phyloP scores from a whole-genome alignment of 495 filamentous ascomycete genomes.

The Jackrogersella minutella region DNA sequence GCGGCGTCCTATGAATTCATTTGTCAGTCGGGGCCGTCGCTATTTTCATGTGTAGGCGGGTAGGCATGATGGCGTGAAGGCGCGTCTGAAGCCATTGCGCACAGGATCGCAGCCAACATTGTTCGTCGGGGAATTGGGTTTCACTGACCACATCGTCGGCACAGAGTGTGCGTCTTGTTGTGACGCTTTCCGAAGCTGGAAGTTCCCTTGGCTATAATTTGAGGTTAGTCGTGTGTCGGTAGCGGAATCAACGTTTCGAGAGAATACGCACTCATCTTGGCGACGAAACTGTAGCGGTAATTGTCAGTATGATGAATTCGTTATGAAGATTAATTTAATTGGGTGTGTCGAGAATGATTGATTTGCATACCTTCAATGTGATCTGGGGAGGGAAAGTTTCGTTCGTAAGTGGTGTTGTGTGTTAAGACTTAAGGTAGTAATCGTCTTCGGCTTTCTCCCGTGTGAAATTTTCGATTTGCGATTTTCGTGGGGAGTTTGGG shows the following conservation, averaged over 20 bases:
- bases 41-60: neutral
- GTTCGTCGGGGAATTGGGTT: slow-evolving; percentile 5
- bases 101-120: neutral
- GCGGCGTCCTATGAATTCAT: slow-evolving; percentile 72
- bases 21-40: slow-evolving; percentile 36
- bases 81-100: slow-evolving; percentile 1
- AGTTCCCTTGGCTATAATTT: slow-evolving; percentile 80
- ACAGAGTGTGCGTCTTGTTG: slow-evolving; percentile 99
- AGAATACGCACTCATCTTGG: slow-evolving; percentile 47
- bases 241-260: slow-evolving; percentile 12
- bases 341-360: neutral
- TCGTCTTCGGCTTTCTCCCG: slow-evolving; percentile 1
- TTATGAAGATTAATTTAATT: neutral
- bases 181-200: slow-evolving; percentile 98
- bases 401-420: slow-evolving; percentile 12
- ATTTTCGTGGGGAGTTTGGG: slow-evolving; percentile 45
- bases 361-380: slow-evolving; percentile 40
- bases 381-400: slow-evolving; percentile 39
- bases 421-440: neutral
- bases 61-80: neutral
- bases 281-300: slow-evolving; percentile 35
- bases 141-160: slow-evolving; percentile 95
- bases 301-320: slow-evolving; percentile 23
- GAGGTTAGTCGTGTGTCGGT: slow-evolving; percentile 44
- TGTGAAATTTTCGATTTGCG: slow-evolving; percentile 42